A percentile compares a stretch with the other conserved stretches of the same genome.
Conservation (phyloP, 2,329 filamentous ascomycete genomes). For the Sphaerulina vaccinii region DNA sequence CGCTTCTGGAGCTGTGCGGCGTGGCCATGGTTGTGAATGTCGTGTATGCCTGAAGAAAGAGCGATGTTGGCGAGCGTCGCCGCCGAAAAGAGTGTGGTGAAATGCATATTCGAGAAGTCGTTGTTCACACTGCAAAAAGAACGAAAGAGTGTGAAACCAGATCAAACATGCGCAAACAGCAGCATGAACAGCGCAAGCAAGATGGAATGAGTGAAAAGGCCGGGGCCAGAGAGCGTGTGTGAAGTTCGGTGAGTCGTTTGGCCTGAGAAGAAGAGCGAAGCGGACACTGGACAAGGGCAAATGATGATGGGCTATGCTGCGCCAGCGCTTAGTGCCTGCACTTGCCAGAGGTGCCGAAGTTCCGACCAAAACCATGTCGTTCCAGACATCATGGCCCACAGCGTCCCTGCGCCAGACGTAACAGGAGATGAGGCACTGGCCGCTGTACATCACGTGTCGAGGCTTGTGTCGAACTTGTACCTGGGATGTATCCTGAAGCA, state of each 20-base stretch:
- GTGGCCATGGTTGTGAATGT: neutral
- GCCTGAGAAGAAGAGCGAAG: neutral
- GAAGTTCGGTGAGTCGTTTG: neutral
- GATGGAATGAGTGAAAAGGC: neutral
- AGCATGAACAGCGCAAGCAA: neutral
- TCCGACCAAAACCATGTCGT: constrained; percentile 2
- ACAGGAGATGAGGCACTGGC: neutral
- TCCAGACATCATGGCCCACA: neutral
- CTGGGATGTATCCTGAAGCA: neutral
- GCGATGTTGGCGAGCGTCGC: constrained; percentile 8
- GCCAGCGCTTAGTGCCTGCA: too few relatives aligned
- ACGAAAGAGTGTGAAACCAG: constrained; percentile 5
- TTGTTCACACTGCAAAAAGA: constrained; percentile 1
- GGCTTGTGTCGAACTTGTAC: neutral
- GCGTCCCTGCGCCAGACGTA: too few relatives aligned
- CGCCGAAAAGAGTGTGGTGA: constrained; percentile 15
- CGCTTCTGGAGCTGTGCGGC: constrained; percentile 14
- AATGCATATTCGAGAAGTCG: constrained; percentile 12
- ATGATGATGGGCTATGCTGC: too few relatives aligned
- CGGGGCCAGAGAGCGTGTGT: constrained; percentile 1
- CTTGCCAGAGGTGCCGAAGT: neutral
- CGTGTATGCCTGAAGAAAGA: constrained; percentile 14
- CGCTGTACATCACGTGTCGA: neutral
- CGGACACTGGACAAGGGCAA: too few relatives aligned
- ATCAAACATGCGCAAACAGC: constrained; percentile 9